Evolutionary conservation across 1,284 basidiomycete species (phyloP).

Genomic region (Xanthoconium separans): DNA sequence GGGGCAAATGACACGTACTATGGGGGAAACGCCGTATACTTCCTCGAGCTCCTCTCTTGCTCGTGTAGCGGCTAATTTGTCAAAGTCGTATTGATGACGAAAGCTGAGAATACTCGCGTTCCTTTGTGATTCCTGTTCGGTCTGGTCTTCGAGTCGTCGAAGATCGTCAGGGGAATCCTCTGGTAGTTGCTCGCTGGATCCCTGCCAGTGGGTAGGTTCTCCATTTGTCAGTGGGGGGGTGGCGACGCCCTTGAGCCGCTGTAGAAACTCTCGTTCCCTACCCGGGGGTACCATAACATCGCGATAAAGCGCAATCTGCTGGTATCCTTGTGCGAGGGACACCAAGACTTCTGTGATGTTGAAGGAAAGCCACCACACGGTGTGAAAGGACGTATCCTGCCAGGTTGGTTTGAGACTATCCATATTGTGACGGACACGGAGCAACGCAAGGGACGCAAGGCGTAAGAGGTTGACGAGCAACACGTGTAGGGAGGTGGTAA

Average conservation of each 20-base stretch:
- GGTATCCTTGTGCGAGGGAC: conserved; percentile 67
- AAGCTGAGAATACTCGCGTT: conserved; percentile 14
- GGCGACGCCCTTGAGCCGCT: conserved; percentile 17
- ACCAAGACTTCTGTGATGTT: conserved; percentile 62
- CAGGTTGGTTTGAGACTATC: conserved; percentile 47
- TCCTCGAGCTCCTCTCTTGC: conserved; percentile 71
- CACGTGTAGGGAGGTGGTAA: conserved; percentile 51
- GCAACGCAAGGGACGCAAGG: conserved; percentile 51
- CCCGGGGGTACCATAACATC: conserved; percentile 57
- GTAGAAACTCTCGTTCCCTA: conserved; percentile 36
- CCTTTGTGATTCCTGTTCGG: not conserved
- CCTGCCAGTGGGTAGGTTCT: conserved; percentile 12
- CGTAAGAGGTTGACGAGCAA: conserved; percentile 52
- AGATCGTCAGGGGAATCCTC: conserved; percentile 22
- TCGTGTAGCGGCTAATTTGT: conserved; percentile 58
- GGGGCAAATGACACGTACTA: conserved; percentile 41
- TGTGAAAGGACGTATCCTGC: conserved; percentile 56
- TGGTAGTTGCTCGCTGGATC: conserved; percentile 9
- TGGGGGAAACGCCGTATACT: conserved; percentile 69
- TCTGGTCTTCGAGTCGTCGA: conserved; percentile 24
- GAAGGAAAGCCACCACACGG: conserved; percentile 74
- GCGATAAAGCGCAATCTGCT: conserved; percentile 59
- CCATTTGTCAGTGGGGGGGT: conserved; percentile 8
- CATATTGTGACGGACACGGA: conserved; percentile 50
- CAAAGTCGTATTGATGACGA: conserved; percentile 61